Evolutionary conservation across 2,329 filamentous ascomycete species (phyloP), one percentile per base, ranked within the genome.

Genomic region (Chrysoporthe deuterocubensis): DNA sequence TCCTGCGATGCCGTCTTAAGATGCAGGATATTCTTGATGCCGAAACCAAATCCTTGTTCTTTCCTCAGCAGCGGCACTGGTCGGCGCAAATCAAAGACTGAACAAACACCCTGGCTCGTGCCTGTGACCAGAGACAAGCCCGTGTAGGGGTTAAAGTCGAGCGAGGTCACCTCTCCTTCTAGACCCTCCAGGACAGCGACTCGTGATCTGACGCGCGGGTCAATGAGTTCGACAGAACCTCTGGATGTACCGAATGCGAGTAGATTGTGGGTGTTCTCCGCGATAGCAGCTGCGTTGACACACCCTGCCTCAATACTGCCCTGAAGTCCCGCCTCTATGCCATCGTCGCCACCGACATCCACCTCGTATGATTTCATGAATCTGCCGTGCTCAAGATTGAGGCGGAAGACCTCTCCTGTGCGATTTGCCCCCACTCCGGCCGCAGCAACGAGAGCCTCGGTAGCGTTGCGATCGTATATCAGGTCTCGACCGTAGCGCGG

Each of bases 211-310:
- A 92, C 94, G 69, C 96, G 87, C 0, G 94, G 87, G 76, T 99
- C 96, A 93, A 94, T 99, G 75, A 98, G 95, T 77, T 99, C 96
- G 37, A 98, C 93, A 0, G 95, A 97, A n/a, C 96, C 95, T 67
- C 96, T 83, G 2, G 93, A 94, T 1, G 96, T 99, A 64, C 96
- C 96, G 74, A 99, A 99, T 0, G 95, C 94, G 44, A 94, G 85
- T 4, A 99, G 84, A 67, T 96, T 96, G 78, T 99, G 96, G 60
- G 92, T 94, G 52, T 90, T 87, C 76, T 97, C 93, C 3, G 96
- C 96, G 69, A 97, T 88, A 3, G 94, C 91, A 14, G 89, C 95
- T 8, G 90, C 90, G 76, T 98, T 97, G 64, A 98, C 94, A 62
- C 91, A 90, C 16, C 94, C 94, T 0, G 93, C 91, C 67, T 90